Evolutionary conservation across 805 yeast genomes (phyloP), one percentile per base, ranked within the genome.

Genomic region (Grigorovia jiainica): DNA sequence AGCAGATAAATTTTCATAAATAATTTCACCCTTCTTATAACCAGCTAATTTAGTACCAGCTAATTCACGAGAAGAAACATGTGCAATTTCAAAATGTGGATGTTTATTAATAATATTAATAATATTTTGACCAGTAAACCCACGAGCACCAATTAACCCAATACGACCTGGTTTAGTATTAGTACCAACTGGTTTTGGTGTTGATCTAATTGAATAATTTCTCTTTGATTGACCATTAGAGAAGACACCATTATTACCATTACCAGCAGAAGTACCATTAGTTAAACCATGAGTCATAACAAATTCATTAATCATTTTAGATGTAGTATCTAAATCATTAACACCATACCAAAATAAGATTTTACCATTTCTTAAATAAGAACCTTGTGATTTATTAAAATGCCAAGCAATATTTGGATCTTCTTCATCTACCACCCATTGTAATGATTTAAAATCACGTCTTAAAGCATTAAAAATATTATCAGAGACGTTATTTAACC

Each of bases 101-200:
- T 92, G 99, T 39, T 72, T 67, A 64, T 92, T 85, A 49, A 92
- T 83, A 69, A 92, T 71, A 30, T 82, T 75, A 49, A 92, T 87
- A 61, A 92, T 73, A 55, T 90, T 90, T 67, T 85, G 95, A 29
- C 98, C 99, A 16, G 97, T 90, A 67, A 75, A 87, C 24, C 99
- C 99, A 67, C 99, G 82, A 34, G 99, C 99, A 53, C 99, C 99
- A 59, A 92, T 90, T 54, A 92, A 74, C 1, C 96, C 98, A 38
- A 92, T 87, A 51, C 77, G 78, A 18, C 94, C 72, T 47, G 72
- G 72, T 34, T 71, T 61, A 32, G 72, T 71, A 68, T 79, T 83
- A 30, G 74, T 60, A 31, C 87, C 90, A 41, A 72, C 70, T 40
- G 73, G 70, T 36, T 76, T 57, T 10, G 95, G 95, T 11, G 89